Evolutionary conservation across 225 moss, liverwort and hornwort species (phyloP).

Genomic region (Straminergon stramineum): DNA sequence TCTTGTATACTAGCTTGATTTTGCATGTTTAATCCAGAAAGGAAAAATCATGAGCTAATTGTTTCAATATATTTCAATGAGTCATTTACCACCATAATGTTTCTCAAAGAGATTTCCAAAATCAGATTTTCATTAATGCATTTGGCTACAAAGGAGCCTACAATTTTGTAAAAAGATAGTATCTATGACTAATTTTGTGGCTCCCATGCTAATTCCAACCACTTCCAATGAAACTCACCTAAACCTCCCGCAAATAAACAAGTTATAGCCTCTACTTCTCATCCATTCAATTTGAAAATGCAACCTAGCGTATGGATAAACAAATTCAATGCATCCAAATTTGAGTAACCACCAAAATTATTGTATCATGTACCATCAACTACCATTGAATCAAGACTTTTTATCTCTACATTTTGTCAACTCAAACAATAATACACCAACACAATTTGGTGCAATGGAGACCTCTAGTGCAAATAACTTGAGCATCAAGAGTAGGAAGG

Average conservation of each 20-base stretch:
- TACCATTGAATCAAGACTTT: background rate
- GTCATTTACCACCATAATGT: too few species aligned
- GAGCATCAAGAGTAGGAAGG: background rate
- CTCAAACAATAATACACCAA: background rate
- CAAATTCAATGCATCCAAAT: background rate
- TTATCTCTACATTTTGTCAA: background rate
- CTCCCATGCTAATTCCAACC: background rate
- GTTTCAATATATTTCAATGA: background rate
- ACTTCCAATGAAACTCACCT: background rate
- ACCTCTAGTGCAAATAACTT: background rate
- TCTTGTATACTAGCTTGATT: rapidly evolving
- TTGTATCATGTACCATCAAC: background rate
- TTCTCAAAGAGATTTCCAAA: background rate
- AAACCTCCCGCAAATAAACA: background rate
- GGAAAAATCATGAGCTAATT: background rate
- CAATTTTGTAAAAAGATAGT: background rate
- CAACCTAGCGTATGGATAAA: background rate
- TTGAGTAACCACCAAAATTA: background rate
- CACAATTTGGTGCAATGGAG: background rate
- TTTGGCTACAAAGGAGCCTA: background rate
- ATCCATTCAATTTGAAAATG: background rate
- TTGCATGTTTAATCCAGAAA: background rate
- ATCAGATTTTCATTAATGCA: too few species aligned
- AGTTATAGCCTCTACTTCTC: background rate
- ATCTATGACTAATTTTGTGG: background rate